These are phyloP conservation scores for Penicillium silybi DNA, from an alignment of 495 filamentous ascomycete species.

Conservation along the genomic window DNA sequence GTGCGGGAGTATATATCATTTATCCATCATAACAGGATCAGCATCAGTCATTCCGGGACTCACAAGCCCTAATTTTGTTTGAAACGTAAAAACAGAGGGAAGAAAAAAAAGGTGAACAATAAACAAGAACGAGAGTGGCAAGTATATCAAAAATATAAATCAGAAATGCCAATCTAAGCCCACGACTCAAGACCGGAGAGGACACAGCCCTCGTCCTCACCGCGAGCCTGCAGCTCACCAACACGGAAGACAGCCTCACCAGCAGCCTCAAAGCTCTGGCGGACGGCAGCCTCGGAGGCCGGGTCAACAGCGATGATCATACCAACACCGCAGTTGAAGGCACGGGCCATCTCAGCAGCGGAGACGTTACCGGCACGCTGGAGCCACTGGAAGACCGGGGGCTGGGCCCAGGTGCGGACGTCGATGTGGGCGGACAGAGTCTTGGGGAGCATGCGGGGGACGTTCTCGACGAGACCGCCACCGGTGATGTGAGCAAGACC, in stretches of 20 bases:
- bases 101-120: not conserved
- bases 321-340: constrained; percentile 92
- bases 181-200: constrained; percentile 69
- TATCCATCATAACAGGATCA: constrained; percentile 23
- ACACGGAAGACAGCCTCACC: constrained; percentile 79
- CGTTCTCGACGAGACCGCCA: constrained; percentile 85
- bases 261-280: constrained; percentile 48
- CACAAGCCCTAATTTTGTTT: constrained; percentile 1
- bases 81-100: constrained; percentile 5
- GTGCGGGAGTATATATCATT: constrained; percentile 23
- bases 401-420: constrained; percentile 64
- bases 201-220: constrained; percentile 59
- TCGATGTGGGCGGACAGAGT: constrained; percentile 75
- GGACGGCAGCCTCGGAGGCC: constrained; percentile 19
- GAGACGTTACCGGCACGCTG: constrained; percentile 70
- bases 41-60: constrained; percentile 18
- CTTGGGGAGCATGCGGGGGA: constrained; percentile 83
- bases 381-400: constrained; percentile 79
- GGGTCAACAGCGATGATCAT: constrained; percentile 78
- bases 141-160: not conserved
- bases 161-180: constrained; percentile 30
- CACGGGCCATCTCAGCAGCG: constrained; percentile 73
- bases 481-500: constrained; percentile 96
- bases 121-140: not conserved
- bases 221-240: constrained; percentile 58